Evolutionary conservation across 2,329 filamentous ascomycete genomes (phyloP), one percentile per base, ranked within the genome.

Genomic region (Aureobasidium sp.): DNA sequence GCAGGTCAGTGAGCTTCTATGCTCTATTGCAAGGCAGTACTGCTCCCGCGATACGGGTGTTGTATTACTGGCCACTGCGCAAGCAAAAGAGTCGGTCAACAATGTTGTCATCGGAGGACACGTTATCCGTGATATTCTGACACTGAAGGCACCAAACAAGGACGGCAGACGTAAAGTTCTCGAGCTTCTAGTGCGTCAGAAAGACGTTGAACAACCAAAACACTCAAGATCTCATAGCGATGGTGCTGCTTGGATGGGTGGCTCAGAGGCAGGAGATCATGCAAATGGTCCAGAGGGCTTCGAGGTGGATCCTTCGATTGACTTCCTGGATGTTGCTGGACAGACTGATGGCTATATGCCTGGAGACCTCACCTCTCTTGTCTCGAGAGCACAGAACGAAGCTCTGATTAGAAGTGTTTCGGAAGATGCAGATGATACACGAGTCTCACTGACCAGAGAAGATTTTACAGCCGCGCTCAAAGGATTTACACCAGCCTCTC

Each of bases 281-380:
- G 76, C 76, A 39, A 70, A 73, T 31, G 67, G 68, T 15, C 68
- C 67, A 8, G 82, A 84, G 59, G 88, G 87, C 0, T 94, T 96
- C 69, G 76, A 87, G 1, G 78, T 96, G 6, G 88, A 91, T 63
- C 77, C 84, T 0, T 84, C 88, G 53, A 84, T 99, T 11, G 94
- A 99, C 72, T 90, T 97, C 63, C 84, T 97, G 9, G 93, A 97
- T 66, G 82, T 99, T 62, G 91, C 95, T 20, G 92, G 94, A 1
- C 88, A 93, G 68, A 97, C 93, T 0, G 94, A 99, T 71, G 94
- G 94, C 0, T 99, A 97, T 72, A 97, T 97, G 92, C 93, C 94
- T 0, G 94, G 92, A 3, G 94, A 99, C 73, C 81, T 99, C 41
- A 86, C 88, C 17, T 82, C 97, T 2, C 84, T 99, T 12, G 89